A percentile compares a stretch with the other conserved stretches of the same genome.
These are phyloP conservation scores for Paramecium octaurelia DNA, from an alignment of 73 alveolate genomes.

Conservation along the genomic window DNA sequence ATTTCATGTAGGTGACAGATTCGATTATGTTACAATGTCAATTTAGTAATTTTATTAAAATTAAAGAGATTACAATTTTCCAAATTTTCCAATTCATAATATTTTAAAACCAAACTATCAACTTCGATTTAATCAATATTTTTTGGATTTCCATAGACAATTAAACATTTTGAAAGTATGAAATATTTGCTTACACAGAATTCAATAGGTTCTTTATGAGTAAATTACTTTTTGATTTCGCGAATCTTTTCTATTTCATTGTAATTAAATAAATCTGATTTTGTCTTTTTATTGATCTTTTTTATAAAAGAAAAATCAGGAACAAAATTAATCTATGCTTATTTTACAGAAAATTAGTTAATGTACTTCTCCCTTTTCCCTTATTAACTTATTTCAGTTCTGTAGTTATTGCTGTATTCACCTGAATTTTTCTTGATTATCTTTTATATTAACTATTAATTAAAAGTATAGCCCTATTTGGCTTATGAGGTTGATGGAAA, in stretches of 20 bases:
- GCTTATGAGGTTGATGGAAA: neutral
- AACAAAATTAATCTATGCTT: neutral
- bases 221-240: neutral
- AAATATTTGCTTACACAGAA: neutral
- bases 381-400: neutral
- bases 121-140: neutral
- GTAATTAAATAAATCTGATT: neutral
- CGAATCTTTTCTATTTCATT: neutral
- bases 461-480: neutral
- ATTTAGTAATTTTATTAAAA: constrained; percentile 20
- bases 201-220: neutral
- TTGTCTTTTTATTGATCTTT: neutral
- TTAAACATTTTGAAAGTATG: neutral
- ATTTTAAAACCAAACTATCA: neutral
- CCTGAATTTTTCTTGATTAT: neutral
- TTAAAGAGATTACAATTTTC: neutral
- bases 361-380: neutral
- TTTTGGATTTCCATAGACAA: constrained; percentile 12
- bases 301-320: neutral
- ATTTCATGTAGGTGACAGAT: neutral
- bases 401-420: neutral
- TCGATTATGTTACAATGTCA: neutral
- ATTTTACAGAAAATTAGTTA: neutral
- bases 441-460: neutral
- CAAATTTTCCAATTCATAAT: neutral